Evolutionary conservation across 2,329 filamentous ascomycete species (phyloP), one percentile per base, ranked within the genome.

Genomic region (Calonectria multiphialidica): DNA sequence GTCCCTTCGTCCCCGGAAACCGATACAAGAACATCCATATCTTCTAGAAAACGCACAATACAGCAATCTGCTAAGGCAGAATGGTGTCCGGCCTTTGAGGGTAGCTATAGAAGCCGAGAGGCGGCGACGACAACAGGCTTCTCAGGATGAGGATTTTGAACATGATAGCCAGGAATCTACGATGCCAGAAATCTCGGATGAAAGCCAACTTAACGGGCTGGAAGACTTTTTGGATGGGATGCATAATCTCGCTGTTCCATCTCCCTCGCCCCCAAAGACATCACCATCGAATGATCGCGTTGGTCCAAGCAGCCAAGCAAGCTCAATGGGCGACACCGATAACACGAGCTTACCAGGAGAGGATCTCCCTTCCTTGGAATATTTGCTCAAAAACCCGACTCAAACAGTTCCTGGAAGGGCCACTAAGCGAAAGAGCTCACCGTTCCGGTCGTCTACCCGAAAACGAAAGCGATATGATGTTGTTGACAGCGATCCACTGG

Each of bases 11-110:
- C 89, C 89, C 1, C 86, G 90, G 23, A 92, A 91, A 72, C 89
- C 89, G 1, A 91, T 91, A 8, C 90, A 92, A 77, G 85, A 91
- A 76, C 89, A 91, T 53, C 90, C 90, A 4, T 92, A 91, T 73
- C 81, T 88, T 7, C 82, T 91, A 5, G 90, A 92, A 73, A 88
- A 86, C 77, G 89, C 86, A 0, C 86, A 87, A 33, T 91, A 91
- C 78, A 87, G 86, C 67, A 88, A 82, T 3, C 81, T 86, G 23
- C 86, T 91, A 75, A 89, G 87, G 76, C 86, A 86, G 4, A 89
- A 89, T 69, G 90, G 90, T 28, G 80, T 91, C 33, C 87, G 86
- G 65, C 90, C 90, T 0, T 77, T 91, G 40, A 85, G 85, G 66
- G 81, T 90, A 47, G 79, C 84, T 13, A 79, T 79, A 72, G 70